A percentile compares a stretch with the other conserved stretches of the same genome.
phyloP scores from a whole-genome alignment of 805 yeast species.

The Saccharomycopsis guyanensis region DNA sequence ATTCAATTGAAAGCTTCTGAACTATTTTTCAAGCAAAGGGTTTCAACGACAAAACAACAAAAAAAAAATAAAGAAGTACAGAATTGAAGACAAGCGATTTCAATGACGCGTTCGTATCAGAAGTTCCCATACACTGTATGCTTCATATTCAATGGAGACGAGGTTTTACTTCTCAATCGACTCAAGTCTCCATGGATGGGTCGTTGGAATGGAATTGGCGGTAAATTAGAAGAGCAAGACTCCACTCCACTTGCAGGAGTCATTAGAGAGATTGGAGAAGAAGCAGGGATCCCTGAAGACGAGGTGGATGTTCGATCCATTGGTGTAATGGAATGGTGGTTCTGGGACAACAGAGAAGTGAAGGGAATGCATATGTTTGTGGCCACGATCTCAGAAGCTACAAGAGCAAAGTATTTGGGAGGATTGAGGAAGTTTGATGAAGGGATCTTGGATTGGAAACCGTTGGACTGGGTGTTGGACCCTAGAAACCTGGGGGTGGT shows the following conservation, averaged over 20 bases:
- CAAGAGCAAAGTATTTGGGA: constrained; percentile 6
- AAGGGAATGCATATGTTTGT: constrained; percentile 18
- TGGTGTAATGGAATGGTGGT: constrained; percentile 21
- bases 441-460: constrained; percentile 20
- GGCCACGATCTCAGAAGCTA: constrained; percentile 5
- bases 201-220: constrained; percentile 22
- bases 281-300: constrained; percentile 11
- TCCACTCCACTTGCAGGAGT: constrained; percentile 13
- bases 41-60: too few relatives aligned
- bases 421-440: constrained; percentile 13
- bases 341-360: not conserved
- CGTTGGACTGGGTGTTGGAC: constrained; percentile 12
- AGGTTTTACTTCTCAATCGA: constrained; percentile 18
- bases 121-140: constrained; percentile 17
- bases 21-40: too few relatives aligned
- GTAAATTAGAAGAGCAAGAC: constrained; percentile 18
- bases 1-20: too few relatives aligned
- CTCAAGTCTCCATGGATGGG: constrained; percentile 20
- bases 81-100: too few relatives aligned
- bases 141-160: constrained; percentile 9
- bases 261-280: constrained; percentile 20
- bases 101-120: too few relatives aligned
- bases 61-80: too few relatives aligned
- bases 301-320: constrained; percentile 2
- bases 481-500: constrained; percentile 19